These are phyloP conservation scores for Phytophthora cryptogea DNA, from an alignment of 352 stramenopile genomes.

Conservation along the genomic window DNA sequence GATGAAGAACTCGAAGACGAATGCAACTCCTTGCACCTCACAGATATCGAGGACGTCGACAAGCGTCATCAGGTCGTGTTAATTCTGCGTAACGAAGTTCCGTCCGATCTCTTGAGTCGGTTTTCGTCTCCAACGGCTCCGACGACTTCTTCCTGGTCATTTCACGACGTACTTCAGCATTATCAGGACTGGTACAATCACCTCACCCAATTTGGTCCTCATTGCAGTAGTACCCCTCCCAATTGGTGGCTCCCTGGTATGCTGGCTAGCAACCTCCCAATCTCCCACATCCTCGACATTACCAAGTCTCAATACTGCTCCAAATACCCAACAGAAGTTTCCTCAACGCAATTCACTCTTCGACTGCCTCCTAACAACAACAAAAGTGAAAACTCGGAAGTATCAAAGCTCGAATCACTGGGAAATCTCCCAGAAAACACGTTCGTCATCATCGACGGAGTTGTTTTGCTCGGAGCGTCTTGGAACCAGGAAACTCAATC, in stretches of 20 bases:
- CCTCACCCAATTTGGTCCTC: neutral
- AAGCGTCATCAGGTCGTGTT: constrained; percentile 15
- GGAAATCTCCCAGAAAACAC: constrained; percentile 2
- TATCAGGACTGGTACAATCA: constrained; percentile 27
- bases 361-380: neutral
- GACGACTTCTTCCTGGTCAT: constrained; percentile 9
- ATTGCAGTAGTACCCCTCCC: neutral
- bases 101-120: constrained; percentile 1
- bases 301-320: neutral
- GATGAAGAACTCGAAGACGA: constrained; percentile 5
- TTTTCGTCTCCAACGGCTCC: neutral
- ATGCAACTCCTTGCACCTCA: neutral
- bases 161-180: constrained; percentile 34
- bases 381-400: neutral
- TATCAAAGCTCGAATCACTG: no score
- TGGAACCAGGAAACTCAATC: constrained; percentile 32
- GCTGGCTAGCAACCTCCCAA: constrained; percentile 4
- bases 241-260: constrained; percentile 28
- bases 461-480: constrained; percentile 34
- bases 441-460: constrained; percentile 35
- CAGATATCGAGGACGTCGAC: constrained; percentile 14
- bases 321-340: neutral
- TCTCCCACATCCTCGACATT: constrained; percentile 16
- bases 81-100: constrained; percentile 32
- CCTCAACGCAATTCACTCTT: constrained; percentile 11